Evolutionary conservation across 2,329 filamentous ascomycete genomes (phyloP).

Genomic region (Fusarium beomiforme): DNA sequence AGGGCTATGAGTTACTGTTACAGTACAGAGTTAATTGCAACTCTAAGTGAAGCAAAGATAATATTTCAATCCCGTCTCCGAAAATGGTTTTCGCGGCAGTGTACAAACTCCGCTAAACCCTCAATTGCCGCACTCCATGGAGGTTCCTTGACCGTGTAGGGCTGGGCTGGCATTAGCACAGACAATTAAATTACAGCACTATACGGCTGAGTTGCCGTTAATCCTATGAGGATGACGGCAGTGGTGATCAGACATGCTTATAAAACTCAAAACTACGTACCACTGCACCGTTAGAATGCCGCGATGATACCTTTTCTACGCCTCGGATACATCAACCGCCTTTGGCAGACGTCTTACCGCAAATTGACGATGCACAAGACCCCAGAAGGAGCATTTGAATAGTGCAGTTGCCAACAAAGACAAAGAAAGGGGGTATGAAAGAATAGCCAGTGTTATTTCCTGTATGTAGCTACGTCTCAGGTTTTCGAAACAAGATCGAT

Average conservation of each 20-base stretch:
- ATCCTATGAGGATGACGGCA: conserved; percentile 8
- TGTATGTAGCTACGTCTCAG: conserved; percentile 11
- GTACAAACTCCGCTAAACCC: background rate
- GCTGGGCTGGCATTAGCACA: conserved; percentile 4
- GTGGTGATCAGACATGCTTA: conserved; percentile 13
- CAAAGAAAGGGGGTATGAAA: background rate
- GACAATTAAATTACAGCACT: background rate
- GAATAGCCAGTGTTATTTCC: background rate
- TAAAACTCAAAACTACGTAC: background rate
- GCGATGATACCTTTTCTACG: conserved; percentile 1
- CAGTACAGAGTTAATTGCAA: conserved; percentile 4
- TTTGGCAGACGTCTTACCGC: conserved; percentile 20
- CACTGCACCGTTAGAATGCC: conserved; percentile 2
- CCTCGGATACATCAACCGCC: conserved; percentile 31
- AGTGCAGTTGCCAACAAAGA: background rate
- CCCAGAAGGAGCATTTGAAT: background rate
- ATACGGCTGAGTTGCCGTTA: background rate
- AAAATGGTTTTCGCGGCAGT: conserved; percentile 13
- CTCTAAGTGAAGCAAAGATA: conserved; percentile 5
- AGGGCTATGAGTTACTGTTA: background rate
- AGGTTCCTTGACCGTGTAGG: conserved; percentile 8
- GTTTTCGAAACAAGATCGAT: conserved; percentile 14
- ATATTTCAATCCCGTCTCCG: conserved; percentile 1
- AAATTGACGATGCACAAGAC: conserved; percentile 11
- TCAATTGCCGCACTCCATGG: conserved; percentile 9